Evolutionary conservation across 2,329 filamentous ascomycete species (phyloP), one percentile per base, ranked within the genome.

Genomic region (Xylaria sp.): DNA sequence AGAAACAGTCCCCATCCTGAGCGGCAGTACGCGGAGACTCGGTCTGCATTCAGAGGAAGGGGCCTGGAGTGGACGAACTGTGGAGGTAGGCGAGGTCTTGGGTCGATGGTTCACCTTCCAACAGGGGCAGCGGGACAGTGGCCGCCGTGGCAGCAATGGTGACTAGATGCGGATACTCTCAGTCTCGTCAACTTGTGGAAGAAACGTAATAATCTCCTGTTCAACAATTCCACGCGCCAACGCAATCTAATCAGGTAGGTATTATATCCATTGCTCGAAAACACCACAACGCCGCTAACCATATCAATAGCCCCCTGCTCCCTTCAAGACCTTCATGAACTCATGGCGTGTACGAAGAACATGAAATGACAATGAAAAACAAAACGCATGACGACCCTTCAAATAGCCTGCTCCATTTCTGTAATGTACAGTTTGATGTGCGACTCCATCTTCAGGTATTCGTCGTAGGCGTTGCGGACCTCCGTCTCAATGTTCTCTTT

Each of bases 361-460:
- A 30, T 30, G 1, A 50, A 59, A 55, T 58, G 44, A 49, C 37
- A 57, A 57, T 16, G 57, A 16, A 51, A 55, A 46, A 56, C 50
- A 63, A 63, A 23, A 42, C 35, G 5, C 23, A 4, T 37, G 46
- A 47, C 48, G 37, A 47, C 30, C 47, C 11, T 46, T 59, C 16
- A 79, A 67, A 94, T 84, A 59, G 87, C 88, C 76, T 97, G 92
- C 76, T 97, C 94, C 92, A 99, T 97, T 80, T 99, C 94, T 3
- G 90, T 96, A 71, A 99, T 96, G 79, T 99, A 99, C 63, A 97
- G 80, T 76, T 92, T 93, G 74, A 99, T 95, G 72, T 99, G 94
- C 44, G 91, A 88, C 75, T 97, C 93, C 85, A 99, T 89, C 84
- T 97, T 97, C 72, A 96, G 83, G 75, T 96, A 99, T 78, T 97